These are phyloP conservation scores for Exophiala viscosa DNA, from an alignment of 2,329 filamentous ascomycete genomes.

Conservation along the genomic window DNA sequence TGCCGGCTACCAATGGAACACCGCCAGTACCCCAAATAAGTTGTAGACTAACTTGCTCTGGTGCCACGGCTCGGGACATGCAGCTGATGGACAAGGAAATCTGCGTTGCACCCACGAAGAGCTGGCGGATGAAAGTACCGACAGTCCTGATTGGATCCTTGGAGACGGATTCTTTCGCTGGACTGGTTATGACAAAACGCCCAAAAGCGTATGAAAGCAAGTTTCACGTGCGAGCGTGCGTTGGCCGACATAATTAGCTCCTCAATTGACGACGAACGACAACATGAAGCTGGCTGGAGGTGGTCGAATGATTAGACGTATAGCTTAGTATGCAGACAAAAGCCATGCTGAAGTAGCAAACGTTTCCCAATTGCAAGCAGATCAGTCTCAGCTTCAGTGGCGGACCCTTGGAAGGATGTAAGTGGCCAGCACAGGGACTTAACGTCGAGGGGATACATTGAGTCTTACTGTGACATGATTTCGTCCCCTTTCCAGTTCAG, in stretches of 20 bases:
- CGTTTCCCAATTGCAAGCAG: too few species aligned
- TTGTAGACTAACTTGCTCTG: slow-evolving; percentile 13
- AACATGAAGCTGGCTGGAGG: not conserved
- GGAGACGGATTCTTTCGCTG: too few species aligned
- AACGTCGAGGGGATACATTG: too few species aligned
- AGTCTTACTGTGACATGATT: too few species aligned
- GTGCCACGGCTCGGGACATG: not conserved
- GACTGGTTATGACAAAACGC: too few species aligned
- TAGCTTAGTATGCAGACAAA: not conserved
- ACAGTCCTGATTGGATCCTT: too few species aligned
- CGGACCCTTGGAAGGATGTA: too few species aligned
- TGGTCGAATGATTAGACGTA: not conserved
- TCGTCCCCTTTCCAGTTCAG: too few species aligned
- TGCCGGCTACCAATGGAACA: slow-evolving; percentile 91
- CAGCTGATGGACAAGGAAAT: not conserved
- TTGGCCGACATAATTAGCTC: too few species aligned
- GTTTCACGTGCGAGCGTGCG: not conserved
- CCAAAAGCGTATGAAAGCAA: not conserved
- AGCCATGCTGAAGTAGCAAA: not conserved
- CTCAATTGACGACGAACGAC: not conserved
- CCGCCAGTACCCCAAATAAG: slow-evolving; percentile 43
- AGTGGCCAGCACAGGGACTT: too few species aligned
- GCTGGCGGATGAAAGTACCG: too few species aligned
- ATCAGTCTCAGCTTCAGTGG: too few species aligned
- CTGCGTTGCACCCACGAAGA: not conserved